A percentile compares a stretch with the other conserved stretches of the same genome.
Evolutionary conservation across 73 alveolate species (phyloP).

Genomic region (Symbiodinium natans): DNA sequence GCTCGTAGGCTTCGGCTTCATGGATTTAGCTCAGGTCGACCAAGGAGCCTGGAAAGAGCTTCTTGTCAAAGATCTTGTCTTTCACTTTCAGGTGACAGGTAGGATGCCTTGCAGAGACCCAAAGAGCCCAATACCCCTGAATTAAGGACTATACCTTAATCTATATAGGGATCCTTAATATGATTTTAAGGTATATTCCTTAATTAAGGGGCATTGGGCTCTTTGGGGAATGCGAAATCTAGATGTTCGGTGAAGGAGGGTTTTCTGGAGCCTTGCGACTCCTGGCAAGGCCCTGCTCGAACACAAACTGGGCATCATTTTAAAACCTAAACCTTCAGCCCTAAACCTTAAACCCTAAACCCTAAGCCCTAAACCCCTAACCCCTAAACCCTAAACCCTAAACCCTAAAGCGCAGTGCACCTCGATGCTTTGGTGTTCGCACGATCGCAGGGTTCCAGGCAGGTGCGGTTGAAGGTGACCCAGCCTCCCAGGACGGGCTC

Average conservation of each 20-base stretch:
- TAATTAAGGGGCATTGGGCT: no score
- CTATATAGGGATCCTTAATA: no score
- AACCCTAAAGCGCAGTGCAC: not conserved
- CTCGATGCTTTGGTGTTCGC: conserved; percentile 74
- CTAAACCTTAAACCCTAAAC: not conserved
- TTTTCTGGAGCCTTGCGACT: no score
- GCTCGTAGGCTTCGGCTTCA: no score
- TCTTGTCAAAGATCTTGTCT: conserved; percentile 42
- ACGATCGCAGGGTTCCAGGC: conserved; percentile 58
- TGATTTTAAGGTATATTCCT: no score
- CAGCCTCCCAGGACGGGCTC: conserved; percentile 53
- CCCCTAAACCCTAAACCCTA: not conserved
- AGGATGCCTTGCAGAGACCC: conserved; percentile 41
- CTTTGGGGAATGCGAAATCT: no score
- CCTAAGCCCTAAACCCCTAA: not conserved
- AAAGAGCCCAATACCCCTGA: no score
- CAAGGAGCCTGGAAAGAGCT: not conserved
- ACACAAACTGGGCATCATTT: no score
- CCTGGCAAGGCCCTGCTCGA: no score
- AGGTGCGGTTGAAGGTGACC: conserved; percentile 80
- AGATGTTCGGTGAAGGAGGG: no score
- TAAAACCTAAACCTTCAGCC: not conserved
- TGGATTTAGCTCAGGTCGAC: not conserved
- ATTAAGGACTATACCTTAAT: no score
- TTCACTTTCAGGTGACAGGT: conserved; percentile 58